Evolutionary conservation across 805 yeast species (phyloP).

Genomic region (Metschnikowia proteae): DNA sequence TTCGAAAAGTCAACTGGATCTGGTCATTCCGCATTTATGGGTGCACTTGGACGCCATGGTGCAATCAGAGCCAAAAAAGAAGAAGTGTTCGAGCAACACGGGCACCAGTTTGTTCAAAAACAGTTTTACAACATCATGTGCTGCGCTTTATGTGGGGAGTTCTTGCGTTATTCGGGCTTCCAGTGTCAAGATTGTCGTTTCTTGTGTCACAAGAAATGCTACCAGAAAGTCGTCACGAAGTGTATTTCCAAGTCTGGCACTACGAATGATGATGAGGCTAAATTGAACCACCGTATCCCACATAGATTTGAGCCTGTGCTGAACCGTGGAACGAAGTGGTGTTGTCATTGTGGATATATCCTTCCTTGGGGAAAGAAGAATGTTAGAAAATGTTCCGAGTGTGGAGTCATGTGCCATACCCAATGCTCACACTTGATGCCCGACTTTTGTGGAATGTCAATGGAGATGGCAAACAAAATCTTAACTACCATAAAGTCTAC

Average conservation of each 20-base stretch:
- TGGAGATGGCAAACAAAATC: slow-evolving; percentile 93
- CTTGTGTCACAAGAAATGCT: slow-evolving; percentile 77
- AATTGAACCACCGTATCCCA: slow-evolving; percentile 93
- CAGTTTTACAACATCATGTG: slow-evolving; percentile 95
- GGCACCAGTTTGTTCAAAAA: slow-evolving; percentile 94
- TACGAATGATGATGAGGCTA: slow-evolving; percentile 69
- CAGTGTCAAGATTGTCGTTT: slow-evolving; percentile 85
- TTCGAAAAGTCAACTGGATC: slow-evolving; percentile 60
- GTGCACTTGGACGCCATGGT: slow-evolving; percentile 78
- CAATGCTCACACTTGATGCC: slow-evolving; percentile 93
- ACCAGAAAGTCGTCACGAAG: slow-evolving; percentile 74
- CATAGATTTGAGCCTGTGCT: slow-evolving; percentile 92
- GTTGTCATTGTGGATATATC: slow-evolving; percentile 97
- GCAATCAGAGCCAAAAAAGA: slow-evolving; percentile 93
- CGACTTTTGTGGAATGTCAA: slow-evolving; percentile 97
- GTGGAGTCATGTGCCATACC: slow-evolving; percentile 93
- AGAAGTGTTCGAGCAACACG: slow-evolving; percentile 90
- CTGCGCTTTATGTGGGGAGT: slow-evolving; percentile 96
- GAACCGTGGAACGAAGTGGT: slow-evolving; percentile 97
- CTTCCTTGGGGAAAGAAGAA: slow-evolving; percentile 93
- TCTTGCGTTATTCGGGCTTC: slow-evolving; percentile 78
- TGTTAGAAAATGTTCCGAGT: slow-evolving; percentile 86
- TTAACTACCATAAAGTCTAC: slow-evolving; percentile 79
- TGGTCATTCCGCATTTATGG: slow-evolving; percentile 38
- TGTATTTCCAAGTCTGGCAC: slow-evolving; percentile 76